Conservation (phyloP, 2,329 filamentous ascomycete genomes). For the Trichoderma atroviride region DNA sequence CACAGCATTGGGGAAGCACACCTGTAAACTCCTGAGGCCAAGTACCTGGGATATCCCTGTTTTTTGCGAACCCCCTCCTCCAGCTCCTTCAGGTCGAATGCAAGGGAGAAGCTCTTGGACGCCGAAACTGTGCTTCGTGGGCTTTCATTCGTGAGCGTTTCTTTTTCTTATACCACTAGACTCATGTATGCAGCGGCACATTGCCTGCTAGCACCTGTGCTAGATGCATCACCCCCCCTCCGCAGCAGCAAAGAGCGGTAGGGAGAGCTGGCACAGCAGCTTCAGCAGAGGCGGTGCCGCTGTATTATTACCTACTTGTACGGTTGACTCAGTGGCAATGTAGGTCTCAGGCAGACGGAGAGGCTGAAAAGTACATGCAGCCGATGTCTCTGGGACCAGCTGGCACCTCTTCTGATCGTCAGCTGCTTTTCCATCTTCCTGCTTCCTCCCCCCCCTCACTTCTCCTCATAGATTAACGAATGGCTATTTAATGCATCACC, state of each 20-base stretch:
- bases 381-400: neutral
- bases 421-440: neutral
- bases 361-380: neutral
- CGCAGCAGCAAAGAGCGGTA: neutral
- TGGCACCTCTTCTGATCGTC: neutral
- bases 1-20: neutral
- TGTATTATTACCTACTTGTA: neutral
- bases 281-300: neutral
- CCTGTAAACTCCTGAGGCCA: neutral
- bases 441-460: neutral
- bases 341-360: neutral
- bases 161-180: neutral
- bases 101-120: constrained; percentile 8
- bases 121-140: neutral
- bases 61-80: neutral
- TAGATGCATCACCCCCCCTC: neutral
- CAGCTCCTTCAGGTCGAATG: neutral
- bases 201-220: neutral
- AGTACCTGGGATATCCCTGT: neutral
- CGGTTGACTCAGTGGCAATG: neutral
- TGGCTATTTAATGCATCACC: neutral
- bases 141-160: neutral
- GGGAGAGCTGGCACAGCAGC: neutral
- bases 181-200: neutral
- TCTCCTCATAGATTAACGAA: neutral